Evolutionary conservation across 495 filamentous ascomycete species (phyloP).

Genomic region (Bacidia gigantensis): DNA sequence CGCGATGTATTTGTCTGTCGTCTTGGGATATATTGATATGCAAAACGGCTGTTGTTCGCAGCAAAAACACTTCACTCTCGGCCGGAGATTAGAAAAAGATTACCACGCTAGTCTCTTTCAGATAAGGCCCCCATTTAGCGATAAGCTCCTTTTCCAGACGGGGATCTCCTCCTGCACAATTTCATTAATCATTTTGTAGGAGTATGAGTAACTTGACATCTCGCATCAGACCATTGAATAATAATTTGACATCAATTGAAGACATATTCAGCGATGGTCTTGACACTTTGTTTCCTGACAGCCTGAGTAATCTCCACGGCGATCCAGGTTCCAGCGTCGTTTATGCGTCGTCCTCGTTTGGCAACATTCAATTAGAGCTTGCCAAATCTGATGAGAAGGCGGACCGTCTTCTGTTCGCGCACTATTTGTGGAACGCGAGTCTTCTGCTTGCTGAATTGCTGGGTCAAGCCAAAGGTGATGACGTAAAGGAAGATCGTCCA

Average conservation of each 20-base stretch:
- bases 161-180: no score
- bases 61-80: no score
- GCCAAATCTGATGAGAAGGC: constrained; percentile 35
- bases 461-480: constrained; percentile 28
- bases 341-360: constrained; percentile 50
- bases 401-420: constrained; percentile 55
- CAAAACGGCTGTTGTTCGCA: no score
- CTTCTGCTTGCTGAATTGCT: constrained; percentile 58
- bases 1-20: no score
- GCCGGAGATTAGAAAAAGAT: background rate
- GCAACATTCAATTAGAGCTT: constrained; percentile 34
- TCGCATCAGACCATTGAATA: constrained; percentile 6
- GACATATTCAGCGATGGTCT: constrained; percentile 53
- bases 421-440: constrained; percentile 79
- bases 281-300: constrained; percentile 62
- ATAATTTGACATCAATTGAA: constrained; percentile 28
- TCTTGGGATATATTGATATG: no score
- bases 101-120: no score
- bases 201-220: constrained; percentile 7
- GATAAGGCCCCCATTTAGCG: no score
- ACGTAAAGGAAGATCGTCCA: constrained; percentile 8
- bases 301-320: constrained; percentile 60
- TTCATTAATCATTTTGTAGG: no score
- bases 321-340: constrained; percentile 50
- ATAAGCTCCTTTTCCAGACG: no score